Evolutionary conservation across 495 filamentous ascomycete genomes (phyloP), one percentile per base, ranked within the genome.

Genomic region (Aspergillus mulundensis): DNA sequence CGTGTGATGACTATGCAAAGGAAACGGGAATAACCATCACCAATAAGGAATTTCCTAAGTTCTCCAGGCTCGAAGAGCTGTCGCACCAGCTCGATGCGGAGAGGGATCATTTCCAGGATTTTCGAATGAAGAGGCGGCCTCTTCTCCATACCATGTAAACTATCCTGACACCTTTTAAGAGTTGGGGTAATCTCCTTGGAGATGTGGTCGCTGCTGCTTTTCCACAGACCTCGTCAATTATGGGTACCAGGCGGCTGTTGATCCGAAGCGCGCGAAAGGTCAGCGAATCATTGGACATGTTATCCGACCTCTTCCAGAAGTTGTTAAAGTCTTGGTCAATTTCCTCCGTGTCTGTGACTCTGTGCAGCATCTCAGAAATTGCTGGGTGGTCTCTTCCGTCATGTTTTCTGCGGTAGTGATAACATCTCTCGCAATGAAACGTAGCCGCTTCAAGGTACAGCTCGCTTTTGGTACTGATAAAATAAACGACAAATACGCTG

Each of bases 231-330:
- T 63, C 60, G 30, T 28, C 55, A 21, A 59, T 68, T 19, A 62
- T 70, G 60, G 61, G 65, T 15, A 63, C 69, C 7, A 69, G 67
- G 43, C 34, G 61, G 19, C 60, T 60, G 24, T 60, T 72, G 1
- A 48, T 72, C 8, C 54, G 56, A 12, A 54, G 57, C 11, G 69
- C 66, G 20, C 51, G 63, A 25, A 65, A 56, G 49, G 66, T 68
- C 7, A 65, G 59, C 18, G 53, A 61, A 0, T 40, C 60, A 2
- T 67, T 67, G 40, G 65, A 71, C 30, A 58, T 55, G 14, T 64
- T 68, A 30, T 38, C 42, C 4, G 56, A 60, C 16, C 57, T 68
- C 28, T 51, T 65, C 41, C 28, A 60, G 32, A 49, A 61, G 50
- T 50, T 16, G 48, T 39, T 7, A 50, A 50, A 14, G 48, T 50